Base-by-base conservation (phyloP, 768 basidiomycete genomes). In the Macrolepiota dolichaula region DNA sequence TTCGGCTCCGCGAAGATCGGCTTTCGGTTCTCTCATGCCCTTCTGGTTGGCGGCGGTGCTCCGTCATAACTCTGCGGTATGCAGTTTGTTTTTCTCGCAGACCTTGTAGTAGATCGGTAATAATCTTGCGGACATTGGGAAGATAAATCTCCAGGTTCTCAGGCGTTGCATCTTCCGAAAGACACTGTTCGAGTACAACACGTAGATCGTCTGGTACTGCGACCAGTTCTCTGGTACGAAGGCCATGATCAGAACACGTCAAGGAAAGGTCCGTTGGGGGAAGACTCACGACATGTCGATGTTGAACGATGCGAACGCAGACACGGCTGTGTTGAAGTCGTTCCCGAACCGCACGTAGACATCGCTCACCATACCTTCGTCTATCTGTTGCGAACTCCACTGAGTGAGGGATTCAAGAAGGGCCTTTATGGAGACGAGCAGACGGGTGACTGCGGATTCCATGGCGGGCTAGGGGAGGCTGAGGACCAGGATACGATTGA, bases 341-440 rank as follows among this genome's bases (percentile, higher is more conserved):
- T 98, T 98, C 24, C 97, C 97, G 24, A 99, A 80, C 57, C 87
- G 85, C 57, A 99, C 97, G 74, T 99, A 99, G 57, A 97, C 92
- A 73, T 98, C 94, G 80, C 95, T 97, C 70, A 99, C 94, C 66
- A 91, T 81, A 46, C 73, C 76, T 70, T 96, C 94, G 59, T 85
- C 79, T 67, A 90, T 81, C 67, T 85, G 81, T 62, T 83, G 74
- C 61, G 79, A 79, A 72, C 91, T 92, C 94, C 94, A 97, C 76
- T 83, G 77, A 5, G 91, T 93, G 58, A 97, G 81, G 1, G 91
- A 82, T 71, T 97, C 95, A 38, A 99, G 81, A n/a, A 99, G 85
- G 64, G 92, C 86, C 72, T 98, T 96, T 65, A 98, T 98, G 32
- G 94, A 88, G 1, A 99, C 94, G 25, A 99, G 82, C 11, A 98